Conservation (phyloP, 148 eudicot species). For the Selenicereus undatus region DNA sequence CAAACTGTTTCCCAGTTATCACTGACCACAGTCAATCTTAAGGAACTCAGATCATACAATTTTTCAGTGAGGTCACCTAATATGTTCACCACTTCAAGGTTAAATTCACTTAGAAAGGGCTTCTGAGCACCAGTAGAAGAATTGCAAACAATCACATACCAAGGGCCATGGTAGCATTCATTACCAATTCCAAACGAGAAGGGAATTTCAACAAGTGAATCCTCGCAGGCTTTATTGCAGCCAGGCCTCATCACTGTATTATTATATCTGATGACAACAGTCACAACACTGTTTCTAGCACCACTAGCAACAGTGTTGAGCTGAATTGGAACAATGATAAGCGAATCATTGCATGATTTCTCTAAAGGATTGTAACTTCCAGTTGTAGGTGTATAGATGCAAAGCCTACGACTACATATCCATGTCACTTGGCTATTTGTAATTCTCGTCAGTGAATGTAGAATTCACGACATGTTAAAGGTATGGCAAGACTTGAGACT, state of each 20-base stretch:
- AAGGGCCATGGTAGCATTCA: not conserved
- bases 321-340: not conserved
- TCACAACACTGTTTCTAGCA: not conserved
- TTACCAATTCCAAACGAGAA: not conserved
- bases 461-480: not conserved
- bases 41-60: not conserved
- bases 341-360: not conserved
- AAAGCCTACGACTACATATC: not conserved
- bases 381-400: not conserved
- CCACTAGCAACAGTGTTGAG: not conserved
- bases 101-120: slow-evolving; percentile 5
- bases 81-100: slow-evolving; percentile 3
- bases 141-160: not conserved
- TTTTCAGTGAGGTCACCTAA: not conserved
- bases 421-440: not conserved
- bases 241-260: not conserved
- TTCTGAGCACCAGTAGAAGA: slow-evolving; percentile 14
- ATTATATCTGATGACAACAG: not conserved
- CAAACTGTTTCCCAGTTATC: slow-evolving; percentile 17
- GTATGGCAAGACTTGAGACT: too few species aligned
- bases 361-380: not conserved
- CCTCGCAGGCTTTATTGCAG: not conserved
- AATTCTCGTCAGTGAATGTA: not conserved
- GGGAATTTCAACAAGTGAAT: too few species aligned
- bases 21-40: not conserved